Conservation (phyloP, 805 yeast genomes). For the Schizosaccharomyces octosporus region DNA sequence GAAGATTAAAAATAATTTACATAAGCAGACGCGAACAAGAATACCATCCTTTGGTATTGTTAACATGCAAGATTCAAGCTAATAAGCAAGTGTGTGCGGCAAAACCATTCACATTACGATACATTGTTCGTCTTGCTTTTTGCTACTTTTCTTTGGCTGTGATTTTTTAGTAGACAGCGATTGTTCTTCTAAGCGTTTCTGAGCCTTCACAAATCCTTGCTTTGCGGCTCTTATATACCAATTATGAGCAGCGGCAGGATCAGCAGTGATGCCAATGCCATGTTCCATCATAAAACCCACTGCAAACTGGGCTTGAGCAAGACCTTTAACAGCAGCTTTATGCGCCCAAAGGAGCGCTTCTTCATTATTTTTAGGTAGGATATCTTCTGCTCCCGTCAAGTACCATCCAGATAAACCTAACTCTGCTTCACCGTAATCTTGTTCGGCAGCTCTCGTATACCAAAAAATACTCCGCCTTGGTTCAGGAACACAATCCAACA, state of each 20-base stretch:
- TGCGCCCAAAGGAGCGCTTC: slow-evolving; percentile 60
- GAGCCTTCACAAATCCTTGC: slow-evolving; percentile 36
- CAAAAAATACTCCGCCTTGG: slow-evolving; percentile 42
- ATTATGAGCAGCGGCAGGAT: slow-evolving; percentile 23
- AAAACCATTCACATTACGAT: not conserved
- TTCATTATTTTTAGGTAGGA: slow-evolving; percentile 31
- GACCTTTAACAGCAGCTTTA: slow-evolving; percentile 41
- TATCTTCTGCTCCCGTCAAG: slow-evolving; percentile 41
- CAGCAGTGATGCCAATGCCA: slow-evolving; percentile 38
- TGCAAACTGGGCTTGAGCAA: slow-evolving; percentile 46
- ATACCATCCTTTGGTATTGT: no score
- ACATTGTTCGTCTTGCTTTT: not conserved
- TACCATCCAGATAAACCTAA: slow-evolving; percentile 62
- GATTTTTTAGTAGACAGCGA: not conserved
- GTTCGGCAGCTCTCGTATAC: slow-evolving; percentile 44
- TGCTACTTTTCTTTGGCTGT: not conserved
- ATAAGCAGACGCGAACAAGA: no score
- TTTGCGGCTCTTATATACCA: slow-evolving; percentile 41
- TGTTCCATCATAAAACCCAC: slow-evolving; percentile 44
- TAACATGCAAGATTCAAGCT: no score
- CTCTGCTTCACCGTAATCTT: slow-evolving; percentile 39
- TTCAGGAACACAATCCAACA: slow-evolving; percentile 25
- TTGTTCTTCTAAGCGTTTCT: slow-evolving; percentile 15
- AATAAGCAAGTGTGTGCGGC: no score
- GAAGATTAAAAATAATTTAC: no score